Base-by-base conservation (phyloP, 495 filamentous ascomycete species). In the Pseudomonodictys pantanalensis region DNA sequence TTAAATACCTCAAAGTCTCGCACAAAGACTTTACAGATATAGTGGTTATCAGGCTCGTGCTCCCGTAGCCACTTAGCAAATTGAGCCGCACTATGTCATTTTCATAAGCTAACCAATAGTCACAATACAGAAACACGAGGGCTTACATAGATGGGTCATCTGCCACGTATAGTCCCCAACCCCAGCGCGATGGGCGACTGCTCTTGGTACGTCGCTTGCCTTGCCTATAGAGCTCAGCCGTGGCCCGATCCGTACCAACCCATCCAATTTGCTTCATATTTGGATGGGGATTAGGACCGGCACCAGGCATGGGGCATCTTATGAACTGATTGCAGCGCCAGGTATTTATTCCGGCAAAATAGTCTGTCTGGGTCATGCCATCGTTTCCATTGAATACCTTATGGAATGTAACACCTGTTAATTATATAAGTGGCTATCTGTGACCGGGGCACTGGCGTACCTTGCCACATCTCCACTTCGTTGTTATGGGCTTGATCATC, bases 391-490 rank as follows among this genome's bases (percentile, higher is more conserved):
- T 11, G n/a, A 22, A 1, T 25, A 46, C 43, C 24, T 46, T 46
- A 11, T 46, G 43, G 43, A 46, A 46, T 3, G 43, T 46, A 3
- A 46, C 3, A 20, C 43, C 43, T 46, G 24, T 46, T 3, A 22
- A 20, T 46, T 46, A 46, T 46, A 23, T 3, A 9, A 18, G 17
- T 46, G 24, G 17, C 17, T 20, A 12, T 12, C 2, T 46, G 43
- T 46, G 23, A 22, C 17, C n/a, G n/a, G 3, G 43, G 9, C 17
- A 46, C 9, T 12, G 9, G 43, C 24, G 3, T 46, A 46, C 43
- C 43, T 46, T 46, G 43, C 43, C 43, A 46, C 43, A 46, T 46
- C 24, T 46, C 43, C 24, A 46, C 43, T 25, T 46, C 43, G 43
- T 25, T 46, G n/a, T 46, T 46, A 2, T 18, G 17, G 43, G 43